Base-by-base conservation (phyloP, 495 filamentous ascomycete species). In the Geoglossum glabrum region DNA sequence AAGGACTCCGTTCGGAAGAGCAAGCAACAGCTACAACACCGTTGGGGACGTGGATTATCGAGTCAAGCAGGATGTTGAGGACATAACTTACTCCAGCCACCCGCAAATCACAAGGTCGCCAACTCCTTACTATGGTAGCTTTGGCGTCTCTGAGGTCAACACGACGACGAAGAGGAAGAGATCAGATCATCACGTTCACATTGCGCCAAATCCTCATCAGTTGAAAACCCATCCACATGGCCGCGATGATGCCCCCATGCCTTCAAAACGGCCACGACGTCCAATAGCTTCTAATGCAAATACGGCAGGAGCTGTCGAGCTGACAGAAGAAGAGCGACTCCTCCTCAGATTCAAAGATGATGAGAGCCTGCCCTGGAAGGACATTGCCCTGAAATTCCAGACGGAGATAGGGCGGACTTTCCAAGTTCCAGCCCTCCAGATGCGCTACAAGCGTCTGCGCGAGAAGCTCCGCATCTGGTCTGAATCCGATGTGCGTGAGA, bases 361-460 rank as follows among this genome's bases (percentile, higher is more conserved):
- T 49, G 76, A 84, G 64, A 76, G 76, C 49, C 69, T 82, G 10
- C 74, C 82, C 7, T 87, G 83, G 83, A 86, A 83, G 62, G 73
- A 76, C 61, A 81, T 86, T 56, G 79, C 81, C 1, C 71, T 74
- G 23, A 75, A 76, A 61, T 86, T 84, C 67, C 74, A 75, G 26
- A 76, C 78, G 34, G 76, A 73, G 27, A 77, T 78, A 61, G 73
- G 81, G 50, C 82, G 83, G 58, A 76, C 77, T 61, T 82, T 79
- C 56, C 72, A 82, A 46, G 81, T 86, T 56, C 79, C 84, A 3
- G 77, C 82, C 3, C 68, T 87, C 50, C 83, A 87, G 68, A 87
- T 87, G 83, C 77, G 84, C 17, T 78, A 81, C 64, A 76, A 81
- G 59, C 73, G 83, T 26, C 71, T 85, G 40, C 76, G 80, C 45